Evolutionary conservation across 805 yeast genomes (phyloP), one percentile per base, ranked within the genome.

Genomic region (Lipomyces lipofer): DNA sequence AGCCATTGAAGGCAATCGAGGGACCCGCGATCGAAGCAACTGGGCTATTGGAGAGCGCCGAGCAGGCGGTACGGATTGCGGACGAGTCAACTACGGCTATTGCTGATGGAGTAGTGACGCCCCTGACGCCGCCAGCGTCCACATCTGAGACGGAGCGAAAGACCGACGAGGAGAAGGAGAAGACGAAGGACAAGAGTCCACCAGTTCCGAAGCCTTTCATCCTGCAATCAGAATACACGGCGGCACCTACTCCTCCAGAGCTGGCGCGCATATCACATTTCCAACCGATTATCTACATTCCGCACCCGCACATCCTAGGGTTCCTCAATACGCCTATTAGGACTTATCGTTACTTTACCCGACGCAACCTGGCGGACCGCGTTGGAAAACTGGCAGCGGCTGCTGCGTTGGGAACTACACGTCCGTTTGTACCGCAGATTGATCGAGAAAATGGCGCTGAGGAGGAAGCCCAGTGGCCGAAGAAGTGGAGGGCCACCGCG

Each of bases 381-480:
- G 78, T 80, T 40, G 83, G 90, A 13, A 66, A 67, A 24, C 72
- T 75, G 22, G 76, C 89, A 0, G 76, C 81, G 12, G 78, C 81
- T 0, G 75, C 81, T 3, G 77, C 83, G 29, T 68, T 78, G 0
- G 81, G 81, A 29, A 75, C 78, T 40, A 66, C 73, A 3, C 75
- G 95, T 46, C 79, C 82, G 8, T 86, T 81, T 64, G 72, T 68
- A 49, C 69, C 74, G 43, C 54, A 66, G 9, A 63, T 64, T 2
- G 83, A 81, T 52, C 66, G 71, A 15, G 70, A 71, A 25, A 68
- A 73, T 54, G 80, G 79, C 13, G 66, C 67, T 17, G 81, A 75
- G 39, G 97, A 90, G 68, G 97, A 91, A 67, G 65, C 69, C 4
- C 92, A 88, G 60, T 92, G 97, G 97, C 96, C 97, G 12, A 70